Evolutionary conservation across 192 early-diverging fungal species (phyloP), one percentile per base, ranked within the genome.

Genomic region (Spizellomyces sp.): DNA sequence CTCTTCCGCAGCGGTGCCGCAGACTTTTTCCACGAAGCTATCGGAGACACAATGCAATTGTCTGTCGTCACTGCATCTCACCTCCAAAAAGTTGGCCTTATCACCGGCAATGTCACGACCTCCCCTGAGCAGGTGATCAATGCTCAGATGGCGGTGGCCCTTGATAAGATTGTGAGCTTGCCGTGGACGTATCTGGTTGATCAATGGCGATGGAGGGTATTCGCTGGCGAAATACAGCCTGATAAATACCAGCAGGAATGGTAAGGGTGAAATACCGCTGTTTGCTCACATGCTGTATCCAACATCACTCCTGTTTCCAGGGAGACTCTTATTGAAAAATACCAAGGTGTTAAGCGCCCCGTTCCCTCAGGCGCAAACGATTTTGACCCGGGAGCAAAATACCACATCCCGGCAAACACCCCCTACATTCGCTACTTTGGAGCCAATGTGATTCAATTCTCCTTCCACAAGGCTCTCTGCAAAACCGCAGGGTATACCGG

Each of bases 351-450:
- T 19, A 70, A 27, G 43, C 64, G 76, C 17, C 75, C 66, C 41
- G 73, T 45, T 9, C 55, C 65, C 9, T 62, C 66, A 21, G 61
- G n/a, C 5, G 54, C 44, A n/a, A 61, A 61, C 54, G 57, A 62
- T 58, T 76, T 78, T 46, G 77, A 78, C 42, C 45, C 77, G 0
- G 77, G 66, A 12, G 69, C 70, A 6, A 75, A 75, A 62, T 77
- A 45, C 48, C 75, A 77, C 52, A 52, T 71, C 9, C 48, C 43
- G 19, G 48, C 44, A 43, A 71, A 71, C 48, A 64, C 66, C 8
- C 75, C 75, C 1, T 77, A 77, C 58, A 50, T 77, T n/a, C 64
- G 75, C 45, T 77, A 77, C 66, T 77, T 77, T 63, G 75, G 75
- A 8, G 75, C 75, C 54, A 50, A 43, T 36, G 55, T 69, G 9